Percentiles rank a stretch among this genome's conserved stretches.
phyloP scores from a whole-genome alignment of 2,329 filamentous ascomycete genomes.

The Penicillium italicum region DNA sequence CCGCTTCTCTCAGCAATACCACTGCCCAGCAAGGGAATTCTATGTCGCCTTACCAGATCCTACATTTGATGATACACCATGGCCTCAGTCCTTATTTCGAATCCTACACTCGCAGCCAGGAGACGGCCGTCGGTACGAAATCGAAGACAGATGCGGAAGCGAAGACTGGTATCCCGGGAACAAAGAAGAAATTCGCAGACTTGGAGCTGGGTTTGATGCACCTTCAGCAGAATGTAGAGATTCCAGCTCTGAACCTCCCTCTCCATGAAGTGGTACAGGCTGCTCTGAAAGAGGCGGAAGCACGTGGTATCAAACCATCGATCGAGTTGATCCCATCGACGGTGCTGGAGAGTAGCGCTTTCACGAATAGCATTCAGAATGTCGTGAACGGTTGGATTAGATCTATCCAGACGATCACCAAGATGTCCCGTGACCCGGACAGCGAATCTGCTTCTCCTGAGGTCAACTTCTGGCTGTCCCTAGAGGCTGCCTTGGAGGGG shows the following conservation, averaged over 20 bases:
- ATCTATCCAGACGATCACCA: constrained; percentile 94
- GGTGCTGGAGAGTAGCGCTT: constrained; percentile 81
- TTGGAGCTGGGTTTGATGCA: constrained; percentile 86
- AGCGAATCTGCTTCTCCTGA: constrained; percentile 85
- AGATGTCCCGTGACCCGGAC: constrained; percentile 80
- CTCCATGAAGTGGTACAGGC: constrained; percentile 85
- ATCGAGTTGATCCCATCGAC: constrained; percentile 72
- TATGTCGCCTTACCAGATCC: constrained; percentile 81
- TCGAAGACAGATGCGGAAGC: constrained; percentile 80
- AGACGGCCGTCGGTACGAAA: constrained; percentile 61
- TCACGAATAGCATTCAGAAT: constrained; percentile 89
- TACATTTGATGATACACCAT: constrained; percentile 88
- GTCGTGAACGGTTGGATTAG: constrained; percentile 98
- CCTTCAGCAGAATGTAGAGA: constrained; percentile 95
- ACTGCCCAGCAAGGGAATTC: constrained; percentile 67
- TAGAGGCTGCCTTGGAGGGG: constrained; percentile 88
- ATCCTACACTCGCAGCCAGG: constrained; percentile 82
- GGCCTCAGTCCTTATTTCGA: constrained; percentile 95
- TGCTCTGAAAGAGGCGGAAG: constrained; percentile 73
- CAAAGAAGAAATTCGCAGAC: constrained; percentile 95
- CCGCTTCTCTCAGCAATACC: constrained; percentile 64
- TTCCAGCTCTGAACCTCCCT: constrained; percentile 82
- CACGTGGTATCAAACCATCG: constrained; percentile 63
- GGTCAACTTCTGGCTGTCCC: constrained; percentile 98
- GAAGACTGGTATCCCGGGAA: constrained; percentile 92